Percentiles rank a stretch among this genome's conserved stretches.
Evolutionary conservation across 2,329 filamentous ascomycete species (phyloP).

Genomic region (Aspergillus puulaauensis): DNA sequence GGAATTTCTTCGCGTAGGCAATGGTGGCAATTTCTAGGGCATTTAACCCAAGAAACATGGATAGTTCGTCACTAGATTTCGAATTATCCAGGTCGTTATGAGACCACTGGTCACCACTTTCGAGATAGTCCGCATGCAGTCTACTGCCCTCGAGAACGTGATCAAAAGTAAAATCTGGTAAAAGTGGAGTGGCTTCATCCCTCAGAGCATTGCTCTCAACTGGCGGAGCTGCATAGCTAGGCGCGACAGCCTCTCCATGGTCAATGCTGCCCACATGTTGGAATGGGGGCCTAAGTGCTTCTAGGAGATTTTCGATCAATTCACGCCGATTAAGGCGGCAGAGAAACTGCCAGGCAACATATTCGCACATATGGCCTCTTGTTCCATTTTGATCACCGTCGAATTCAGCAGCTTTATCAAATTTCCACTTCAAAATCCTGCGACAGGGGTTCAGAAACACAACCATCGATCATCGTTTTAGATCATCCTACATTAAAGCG

Average conservation of each 20-base stretch:
- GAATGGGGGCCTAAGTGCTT: conserved; percentile 45
- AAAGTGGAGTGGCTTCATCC: conserved; percentile 31
- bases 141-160: conserved; percentile 37
- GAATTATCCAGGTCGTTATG: conserved; percentile 44
- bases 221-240: conserved; percentile 13
- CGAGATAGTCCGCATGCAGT: conserved; percentile 29
- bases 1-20: conserved; percentile 78
- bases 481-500: conserved; percentile 52
- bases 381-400: conserved; percentile 58
- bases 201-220: conserved; percentile 13
- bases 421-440: conserved; percentile 59
- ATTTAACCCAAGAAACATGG: conserved; percentile 75
- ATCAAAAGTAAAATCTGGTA: conserved; percentile 23
- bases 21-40: conserved; percentile 84
- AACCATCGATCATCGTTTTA: not conserved
- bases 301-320: conserved; percentile 57
- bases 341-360: conserved; percentile 63
- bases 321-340: conserved; percentile 57
- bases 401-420: conserved; percentile 50
- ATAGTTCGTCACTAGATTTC: conserved; percentile 61
- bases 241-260: conserved; percentile 22
- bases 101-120: conserved; percentile 49
- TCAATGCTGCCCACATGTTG: conserved; percentile 18
- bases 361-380: conserved; percentile 59
- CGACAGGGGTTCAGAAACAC: not conserved